Evolutionary conservation across 2,329 filamentous ascomycete genomes (phyloP).

Genomic region (Dendrostoma leiphaemia): DNA sequence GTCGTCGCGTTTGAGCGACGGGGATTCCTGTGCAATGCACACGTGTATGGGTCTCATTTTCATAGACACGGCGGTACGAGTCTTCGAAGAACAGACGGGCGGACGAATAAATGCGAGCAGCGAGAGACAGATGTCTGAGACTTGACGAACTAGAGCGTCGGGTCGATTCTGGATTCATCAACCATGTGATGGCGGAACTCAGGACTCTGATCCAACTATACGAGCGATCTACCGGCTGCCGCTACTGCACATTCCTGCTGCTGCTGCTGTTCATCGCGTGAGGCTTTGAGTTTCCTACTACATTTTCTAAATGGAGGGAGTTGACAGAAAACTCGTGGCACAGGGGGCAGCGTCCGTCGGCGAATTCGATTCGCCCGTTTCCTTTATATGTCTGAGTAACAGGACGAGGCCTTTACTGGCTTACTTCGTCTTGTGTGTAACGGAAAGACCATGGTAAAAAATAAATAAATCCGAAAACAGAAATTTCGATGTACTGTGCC

Average conservation of each 20-base stretch:
- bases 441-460: background rate
- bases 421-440: constrained; percentile 8
- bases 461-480: background rate
- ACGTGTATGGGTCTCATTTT: constrained; percentile 8
- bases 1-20: constrained; percentile 7
- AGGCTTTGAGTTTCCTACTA: background rate
- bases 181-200: background rate
- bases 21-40: constrained; percentile 4
- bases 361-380: background rate
- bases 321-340: background rate
- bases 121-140: background rate
- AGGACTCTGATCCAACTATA: constrained; percentile 10
- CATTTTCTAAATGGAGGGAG: background rate
- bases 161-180: background rate
- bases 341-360: background rate
- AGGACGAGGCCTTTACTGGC: constrained; percentile 11
- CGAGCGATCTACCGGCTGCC: constrained; percentile 17
- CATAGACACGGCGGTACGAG: constrained; percentile 8
- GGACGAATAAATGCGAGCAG: background rate
- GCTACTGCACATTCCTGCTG: constrained; percentile 11
- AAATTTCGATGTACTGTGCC: background rate
- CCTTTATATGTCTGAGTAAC: constrained; percentile 8
- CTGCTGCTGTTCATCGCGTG: background rate
- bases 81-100: background rate
- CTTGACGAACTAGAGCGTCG: background rate